phyloP scores from a whole-genome alignment of 2,329 filamentous ascomycete species.

The Colletotrichum acutatum region DNA sequence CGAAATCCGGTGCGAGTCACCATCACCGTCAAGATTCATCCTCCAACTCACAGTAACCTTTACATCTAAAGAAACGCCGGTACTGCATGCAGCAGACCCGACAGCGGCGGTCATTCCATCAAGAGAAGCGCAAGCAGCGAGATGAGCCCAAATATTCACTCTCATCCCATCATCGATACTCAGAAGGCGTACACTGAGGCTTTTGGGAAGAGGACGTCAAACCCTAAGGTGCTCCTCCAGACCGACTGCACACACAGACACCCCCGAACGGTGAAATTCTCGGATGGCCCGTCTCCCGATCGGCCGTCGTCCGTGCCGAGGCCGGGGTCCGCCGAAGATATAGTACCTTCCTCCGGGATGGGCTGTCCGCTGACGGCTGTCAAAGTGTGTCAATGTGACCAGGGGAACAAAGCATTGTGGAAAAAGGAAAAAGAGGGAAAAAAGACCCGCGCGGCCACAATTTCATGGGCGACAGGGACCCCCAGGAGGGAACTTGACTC shows the following conservation, averaged over 20 bases:
- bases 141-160: not conserved
- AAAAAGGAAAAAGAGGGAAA: too few relatives aligned
- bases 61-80: constrained; percentile 25
- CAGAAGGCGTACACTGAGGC: too few relatives aligned
- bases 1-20: too few relatives aligned
- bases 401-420: too few relatives aligned
- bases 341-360: not conserved
- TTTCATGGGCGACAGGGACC: not conserved
- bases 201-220: not conserved
- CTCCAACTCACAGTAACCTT: constrained; percentile 2
- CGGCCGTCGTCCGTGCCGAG: not conserved
- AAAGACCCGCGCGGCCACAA: too few relatives aligned
- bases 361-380: too few relatives aligned
- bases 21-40: not conserved
- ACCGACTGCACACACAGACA: too few relatives aligned
- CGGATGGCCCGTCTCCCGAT: not conserved
- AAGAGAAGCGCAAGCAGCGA: not conserved
- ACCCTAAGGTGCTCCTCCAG: not conserved
- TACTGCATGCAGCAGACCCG: not conserved
- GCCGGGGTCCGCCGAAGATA: not conserved
- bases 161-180: not conserved
- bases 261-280: not conserved
- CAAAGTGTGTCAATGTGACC: not conserved
- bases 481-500: not conserved
- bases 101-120: too few relatives aligned